Conservation (phyloP, 768 basidiomycete species). For the Boletus sp. region DNA sequence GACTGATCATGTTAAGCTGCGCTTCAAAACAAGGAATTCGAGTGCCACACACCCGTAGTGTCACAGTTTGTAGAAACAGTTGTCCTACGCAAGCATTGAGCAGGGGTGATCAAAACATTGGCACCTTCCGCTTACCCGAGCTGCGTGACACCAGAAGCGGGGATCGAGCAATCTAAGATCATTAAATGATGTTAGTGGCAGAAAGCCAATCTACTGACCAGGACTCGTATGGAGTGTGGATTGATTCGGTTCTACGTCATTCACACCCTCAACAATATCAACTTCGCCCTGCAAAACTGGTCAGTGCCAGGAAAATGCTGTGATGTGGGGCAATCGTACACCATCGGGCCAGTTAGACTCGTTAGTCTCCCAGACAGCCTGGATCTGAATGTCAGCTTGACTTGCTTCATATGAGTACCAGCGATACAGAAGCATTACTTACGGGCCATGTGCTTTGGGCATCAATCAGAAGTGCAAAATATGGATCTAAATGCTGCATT, state of each 20-base stretch:
- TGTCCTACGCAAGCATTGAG: slow-evolving; percentile 12
- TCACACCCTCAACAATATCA: slow-evolving; percentile 42
- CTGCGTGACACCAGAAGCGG: slow-evolving; percentile 17
- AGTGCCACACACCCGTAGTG: slow-evolving; percentile 11
- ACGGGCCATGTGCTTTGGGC: slow-evolving; percentile 36
- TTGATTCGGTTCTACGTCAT: slow-evolving; percentile 49
- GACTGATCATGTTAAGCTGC: slow-evolving; percentile 9
- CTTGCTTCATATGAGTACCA: slow-evolving; percentile 3
- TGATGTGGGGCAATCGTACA: slow-evolving; percentile 11
- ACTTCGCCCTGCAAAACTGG: slow-evolving; percentile 24
- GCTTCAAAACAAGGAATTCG: neutral
- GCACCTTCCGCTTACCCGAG: slow-evolving; percentile 20
- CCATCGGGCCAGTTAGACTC: slow-evolving; percentile 25
- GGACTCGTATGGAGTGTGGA: slow-evolving; percentile 55
- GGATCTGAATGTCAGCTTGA: slow-evolving; percentile 5
- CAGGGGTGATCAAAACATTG: neutral
- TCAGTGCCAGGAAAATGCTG: neutral
- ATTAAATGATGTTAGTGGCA: neutral
- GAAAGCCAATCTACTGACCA: slow-evolving; percentile 27
- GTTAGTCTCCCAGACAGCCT: slow-evolving; percentile 30
- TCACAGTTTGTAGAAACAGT: slow-evolving; percentile 24
- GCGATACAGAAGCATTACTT: slow-evolving; percentile 1
- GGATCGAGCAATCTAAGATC: slow-evolving; percentile 27
- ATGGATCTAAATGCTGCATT: neutral
- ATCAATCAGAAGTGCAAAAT: neutral